Conservation (phyloP, 1,284 basidiomycete genomes). For the Schizophyllum amplum region DNA sequence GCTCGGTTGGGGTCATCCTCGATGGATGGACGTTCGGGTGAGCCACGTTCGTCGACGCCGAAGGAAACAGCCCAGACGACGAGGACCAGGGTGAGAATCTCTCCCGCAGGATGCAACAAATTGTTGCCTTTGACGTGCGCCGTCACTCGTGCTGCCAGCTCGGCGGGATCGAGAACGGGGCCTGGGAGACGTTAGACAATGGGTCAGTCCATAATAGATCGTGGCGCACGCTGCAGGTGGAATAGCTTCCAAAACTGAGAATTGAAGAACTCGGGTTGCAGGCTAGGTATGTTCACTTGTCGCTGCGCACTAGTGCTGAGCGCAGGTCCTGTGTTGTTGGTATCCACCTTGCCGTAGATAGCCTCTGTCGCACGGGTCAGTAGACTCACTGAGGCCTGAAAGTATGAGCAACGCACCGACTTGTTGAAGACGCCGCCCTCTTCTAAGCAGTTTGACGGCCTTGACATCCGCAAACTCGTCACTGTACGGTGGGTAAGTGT, state of each 20-base stretch:
- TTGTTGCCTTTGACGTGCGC: conserved; percentile 51
- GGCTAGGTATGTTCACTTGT: conserved; percentile 52
- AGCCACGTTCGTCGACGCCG: conserved; percentile 73
- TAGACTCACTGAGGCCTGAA: conserved; percentile 5
- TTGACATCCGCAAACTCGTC: conserved; percentile 86
- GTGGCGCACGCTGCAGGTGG: conserved; percentile 69
- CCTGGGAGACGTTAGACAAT: conserved; percentile 36
- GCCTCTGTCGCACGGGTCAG: conserved; percentile 29
- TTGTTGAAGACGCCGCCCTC: conserved; percentile 79
- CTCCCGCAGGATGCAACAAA: conserved; percentile 49
- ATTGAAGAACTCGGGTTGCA: conserved; percentile 71
- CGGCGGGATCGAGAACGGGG: conserved; percentile 64
- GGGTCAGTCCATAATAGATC: no score
- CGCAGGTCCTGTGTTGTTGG: conserved; percentile 30
- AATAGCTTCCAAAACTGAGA: conserved; percentile 80
- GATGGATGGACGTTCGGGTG: conserved; percentile 15
- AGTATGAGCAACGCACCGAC: conserved; percentile 42
- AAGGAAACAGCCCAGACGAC: conserved; percentile 84
- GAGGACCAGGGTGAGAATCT: conserved; percentile 60
- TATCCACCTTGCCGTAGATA: conserved; percentile 46
- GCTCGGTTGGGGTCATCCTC: conserved; percentile 14
- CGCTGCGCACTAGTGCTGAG: conserved; percentile 22
- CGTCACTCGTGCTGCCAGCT: conserved; percentile 65
- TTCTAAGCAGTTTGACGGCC: conserved; percentile 74
- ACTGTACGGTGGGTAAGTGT: conserved; percentile 31